Percentiles rank a stretch among this genome's conserved stretches.
These are phyloP conservation scores for Phytophthora rubi DNA, from an alignment of 352 stramenopile genomes.

Conservation along the genomic window DNA sequence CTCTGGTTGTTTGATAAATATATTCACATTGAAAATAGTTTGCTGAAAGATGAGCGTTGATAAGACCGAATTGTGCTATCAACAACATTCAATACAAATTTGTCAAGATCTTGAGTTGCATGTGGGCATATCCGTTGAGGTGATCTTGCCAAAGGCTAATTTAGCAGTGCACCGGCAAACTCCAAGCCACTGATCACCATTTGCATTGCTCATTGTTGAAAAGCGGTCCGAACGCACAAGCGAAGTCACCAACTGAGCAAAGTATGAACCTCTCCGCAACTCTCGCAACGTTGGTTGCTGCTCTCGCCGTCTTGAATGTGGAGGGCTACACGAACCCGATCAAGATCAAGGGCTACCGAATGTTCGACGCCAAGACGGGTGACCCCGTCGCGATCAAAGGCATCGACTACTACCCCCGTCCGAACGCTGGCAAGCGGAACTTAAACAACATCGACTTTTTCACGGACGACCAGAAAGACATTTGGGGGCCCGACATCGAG, in stretches of 20 bases:
- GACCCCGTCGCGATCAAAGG: conserved; percentile 71
- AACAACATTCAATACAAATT: neutral
- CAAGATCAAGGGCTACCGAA: conserved; percentile 66
- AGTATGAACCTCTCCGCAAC: conserved; percentile 29
- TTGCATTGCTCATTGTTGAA: conserved; percentile 21
- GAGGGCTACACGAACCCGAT: conserved; percentile 46
- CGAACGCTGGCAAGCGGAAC: conserved; percentile 71
- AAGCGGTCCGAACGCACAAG: conserved; percentile 7
- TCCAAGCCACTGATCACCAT: neutral
- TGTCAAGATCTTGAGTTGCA: neutral
- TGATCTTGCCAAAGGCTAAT: neutral
- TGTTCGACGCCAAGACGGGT: conserved; percentile 78
- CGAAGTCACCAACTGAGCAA: neutral
- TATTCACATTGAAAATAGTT: conserved; percentile 17
- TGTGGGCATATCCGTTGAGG: neutral
- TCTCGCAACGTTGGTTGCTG: conserved; percentile 15
- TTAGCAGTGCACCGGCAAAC: neutral
- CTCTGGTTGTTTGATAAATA: conserved; percentile 4
- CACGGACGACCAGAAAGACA: conserved; percentile 69
- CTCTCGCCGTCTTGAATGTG: conserved; percentile 17
- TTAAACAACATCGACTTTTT: conserved; percentile 87
- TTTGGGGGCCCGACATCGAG: conserved; percentile 77
- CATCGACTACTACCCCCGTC: conserved; percentile 89
- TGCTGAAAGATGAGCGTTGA: conserved; percentile 3
- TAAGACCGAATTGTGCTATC: neutral